These are phyloP conservation scores for Cutaneotrichosporon sp. DNA, from an alignment of 1,284 basidiomycete species.

Conservation along the genomic window DNA sequence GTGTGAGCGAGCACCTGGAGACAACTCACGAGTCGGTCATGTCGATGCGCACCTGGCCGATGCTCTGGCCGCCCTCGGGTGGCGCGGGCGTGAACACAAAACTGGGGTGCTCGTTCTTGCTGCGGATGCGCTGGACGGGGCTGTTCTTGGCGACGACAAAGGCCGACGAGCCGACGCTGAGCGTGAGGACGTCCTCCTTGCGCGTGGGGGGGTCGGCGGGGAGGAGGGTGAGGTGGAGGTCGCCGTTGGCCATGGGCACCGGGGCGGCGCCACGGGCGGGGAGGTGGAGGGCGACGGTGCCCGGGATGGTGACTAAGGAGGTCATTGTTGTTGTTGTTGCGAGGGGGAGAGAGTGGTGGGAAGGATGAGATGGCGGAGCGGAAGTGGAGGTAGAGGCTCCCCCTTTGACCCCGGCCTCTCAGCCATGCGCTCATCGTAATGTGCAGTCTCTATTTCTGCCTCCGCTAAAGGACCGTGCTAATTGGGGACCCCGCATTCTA, in stretches of 20 bases:
- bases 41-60: conserved; percentile 50
- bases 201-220: conserved; percentile 45
- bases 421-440: neutral
- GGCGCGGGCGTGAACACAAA: conserved; percentile 49
- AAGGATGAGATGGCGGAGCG: neutral
- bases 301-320: conserved; percentile 45
- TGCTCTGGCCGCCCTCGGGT: conserved; percentile 35
- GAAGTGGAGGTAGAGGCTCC: neutral
- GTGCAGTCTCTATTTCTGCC: neutral
- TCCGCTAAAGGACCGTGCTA: neutral
- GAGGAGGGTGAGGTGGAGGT: conserved; percentile 43
- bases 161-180: conserved; percentile 42
- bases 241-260: conserved; percentile 46
- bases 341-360: neutral
- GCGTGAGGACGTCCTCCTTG: conserved; percentile 37
- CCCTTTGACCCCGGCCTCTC: neutral
- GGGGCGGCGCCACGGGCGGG: conserved; percentile 37
- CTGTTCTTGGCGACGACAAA: conserved; percentile 43
- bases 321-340: conserved; percentile 35
- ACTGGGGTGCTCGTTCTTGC: conserved; percentile 44
- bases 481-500: neutral
- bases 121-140: conserved; percentile 44
- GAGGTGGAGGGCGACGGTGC: conserved; percentile 41
- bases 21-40: conserved; percentile 41
- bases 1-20: neutral